Evolutionary conservation across 306 rosid genomes (phyloP), one percentile per base, ranked within the genome.

Genomic region (Malus asiatica): DNA sequence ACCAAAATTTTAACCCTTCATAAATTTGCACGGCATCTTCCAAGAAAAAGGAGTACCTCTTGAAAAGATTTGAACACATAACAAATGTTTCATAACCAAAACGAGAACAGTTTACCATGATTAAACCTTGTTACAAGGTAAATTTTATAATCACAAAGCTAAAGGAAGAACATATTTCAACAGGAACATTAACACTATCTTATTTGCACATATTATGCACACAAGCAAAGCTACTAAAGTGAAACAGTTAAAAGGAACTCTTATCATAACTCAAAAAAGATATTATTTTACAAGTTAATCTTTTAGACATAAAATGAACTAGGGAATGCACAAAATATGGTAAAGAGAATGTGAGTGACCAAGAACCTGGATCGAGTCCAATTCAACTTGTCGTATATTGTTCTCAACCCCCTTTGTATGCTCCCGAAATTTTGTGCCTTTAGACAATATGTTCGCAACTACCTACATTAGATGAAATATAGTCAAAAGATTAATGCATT

Each of bases 381-480:
- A 82, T 84, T 95, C 99, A 76, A 95, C 93, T 89, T 90, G 90
- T 61, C 96, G 99, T 80, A 92, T 77, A 79, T 92, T 92, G 77
- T 90, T 89, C 88, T 95, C 99, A 33, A 95, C 96, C 77, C 97
- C 97, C 81, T 95, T 95, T 11, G 99, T 83, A 62, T 95, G 88
- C 64, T 92, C 99, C 82, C 97, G 88, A 75, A 90, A 88, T 83
- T 87, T 90, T 22, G 93, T 83, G 70, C 99, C 99, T 79, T 95
- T 86, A 8, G 99, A 88, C 62, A 95, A 84, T 83, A 95, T 95
- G 81, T 88, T 89, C 38, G 89, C 89, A 81, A 95, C 99, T 32
- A 92, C 97, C 98, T 94, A 85, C 70, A 77, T 58, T 40, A 44
- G 58, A 71, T 66, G 59, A 45, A 46, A 46, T 33, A 73, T 68